Conservation (phyloP, 2,329 filamentous ascomycete genomes). For the Fusarium chuoi region DNA sequence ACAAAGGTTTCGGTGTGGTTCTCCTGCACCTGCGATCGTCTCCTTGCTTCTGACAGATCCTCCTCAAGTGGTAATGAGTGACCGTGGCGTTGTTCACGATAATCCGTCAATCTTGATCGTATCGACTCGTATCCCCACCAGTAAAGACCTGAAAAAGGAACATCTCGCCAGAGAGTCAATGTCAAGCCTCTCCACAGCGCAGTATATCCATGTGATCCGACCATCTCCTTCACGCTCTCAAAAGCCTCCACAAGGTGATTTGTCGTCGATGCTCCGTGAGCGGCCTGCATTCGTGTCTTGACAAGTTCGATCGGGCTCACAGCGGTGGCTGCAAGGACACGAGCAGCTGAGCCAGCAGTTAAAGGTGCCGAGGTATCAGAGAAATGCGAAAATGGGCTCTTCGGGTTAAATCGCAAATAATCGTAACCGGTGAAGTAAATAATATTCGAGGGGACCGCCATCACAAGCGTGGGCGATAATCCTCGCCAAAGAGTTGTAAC, state of each 20-base stretch:
- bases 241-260: slow-evolving; percentile 84
- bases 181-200: slow-evolving; percentile 92
- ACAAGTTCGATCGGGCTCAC: slow-evolving; percentile 96
- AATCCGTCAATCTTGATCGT: slow-evolving; percentile 75
- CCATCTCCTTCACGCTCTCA: slow-evolving; percentile 80
- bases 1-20: slow-evolving; percentile 81
- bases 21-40: slow-evolving; percentile 70
- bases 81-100: slow-evolving; percentile 65
- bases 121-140: slow-evolving; percentile 98
- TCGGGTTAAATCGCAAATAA: slow-evolving; percentile 80
- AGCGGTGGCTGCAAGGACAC: slow-evolving; percentile 81
- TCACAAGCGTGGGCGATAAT: slow-evolving; percentile 90
- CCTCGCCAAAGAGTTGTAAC: slow-evolving; percentile 89
- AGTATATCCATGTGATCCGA: slow-evolving; percentile 77
- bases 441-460: slow-evolving; percentile 95
- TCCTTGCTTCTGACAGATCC: slow-evolving; percentile 55
- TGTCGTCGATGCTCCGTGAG: slow-evolving; percentile 65
- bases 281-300: slow-evolving; percentile 89
- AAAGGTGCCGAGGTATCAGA: slow-evolving; percentile 82
- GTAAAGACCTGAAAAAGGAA: slow-evolving; percentile 96
- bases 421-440: slow-evolving; percentile 99
- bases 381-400: slow-evolving; percentile 74
- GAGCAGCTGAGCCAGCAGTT: slow-evolving; percentile 80
- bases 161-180: slow-evolving; percentile 94
- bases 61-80: slow-evolving; percentile 50